These are phyloP conservation scores for Cladophialophora chaetospira DNA, from an alignment of 2,329 filamentous ascomycete genomes.

Conservation along the genomic window DNA sequence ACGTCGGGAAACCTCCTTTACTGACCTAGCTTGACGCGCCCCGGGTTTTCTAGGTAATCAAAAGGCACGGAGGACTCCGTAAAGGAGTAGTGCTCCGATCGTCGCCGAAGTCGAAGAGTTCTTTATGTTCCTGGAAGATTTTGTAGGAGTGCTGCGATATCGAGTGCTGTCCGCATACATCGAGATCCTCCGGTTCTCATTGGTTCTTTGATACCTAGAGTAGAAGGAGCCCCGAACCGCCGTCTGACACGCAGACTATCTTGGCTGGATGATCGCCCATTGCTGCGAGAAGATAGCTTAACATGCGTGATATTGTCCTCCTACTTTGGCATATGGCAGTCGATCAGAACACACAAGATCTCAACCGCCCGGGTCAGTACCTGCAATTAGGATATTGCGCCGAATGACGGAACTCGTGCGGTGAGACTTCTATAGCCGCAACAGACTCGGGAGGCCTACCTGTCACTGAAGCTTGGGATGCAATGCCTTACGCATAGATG, in stretches of 20 bases:
- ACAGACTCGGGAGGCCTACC: too few species aligned
- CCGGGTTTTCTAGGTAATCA: not conserved
- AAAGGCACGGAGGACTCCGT: not conserved
- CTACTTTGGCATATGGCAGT: too few species aligned
- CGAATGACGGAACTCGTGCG: too few species aligned
- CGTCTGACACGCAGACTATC: not conserved
- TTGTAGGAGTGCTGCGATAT: not conserved
- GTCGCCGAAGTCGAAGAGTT: not conserved
- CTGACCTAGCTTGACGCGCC: not conserved
- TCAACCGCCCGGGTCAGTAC: too few species aligned
- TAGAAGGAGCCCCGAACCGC: not conserved
- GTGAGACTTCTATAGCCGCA: too few species aligned
- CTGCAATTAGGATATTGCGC: too few species aligned
- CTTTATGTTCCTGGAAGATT: not conserved
- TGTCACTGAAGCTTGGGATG: too few species aligned
- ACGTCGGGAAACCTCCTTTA: not conserved
- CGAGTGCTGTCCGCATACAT: not conserved
- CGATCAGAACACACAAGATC: too few species aligned
- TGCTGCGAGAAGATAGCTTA: not conserved
- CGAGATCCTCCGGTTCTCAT: not conserved
- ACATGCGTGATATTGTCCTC: too few species aligned
- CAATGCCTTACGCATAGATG: too few species aligned
- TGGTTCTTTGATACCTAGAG: not conserved
- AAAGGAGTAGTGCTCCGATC: not conserved
- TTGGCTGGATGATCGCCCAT: not conserved